Evolutionary conservation across 2,329 filamentous ascomycete species (phyloP), one percentile per base, ranked within the genome.

Genomic region (Trichoderma arundinaceum): DNA sequence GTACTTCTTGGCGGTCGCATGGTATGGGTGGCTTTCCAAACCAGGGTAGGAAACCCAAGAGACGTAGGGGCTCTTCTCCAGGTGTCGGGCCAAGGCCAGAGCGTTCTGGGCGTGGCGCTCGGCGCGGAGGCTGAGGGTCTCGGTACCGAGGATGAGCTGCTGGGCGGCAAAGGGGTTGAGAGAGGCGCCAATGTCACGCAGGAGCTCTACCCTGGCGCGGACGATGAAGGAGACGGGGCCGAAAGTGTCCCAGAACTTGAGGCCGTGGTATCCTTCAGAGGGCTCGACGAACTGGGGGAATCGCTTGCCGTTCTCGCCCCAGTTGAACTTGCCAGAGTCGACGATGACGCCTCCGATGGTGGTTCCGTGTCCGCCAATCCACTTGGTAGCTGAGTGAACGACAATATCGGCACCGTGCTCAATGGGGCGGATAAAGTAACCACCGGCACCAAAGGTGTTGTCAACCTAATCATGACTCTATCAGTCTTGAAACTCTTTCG

Each of bases 211-310:
- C 56, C 94, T 90, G 35, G 92, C 88, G 60, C 92, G 89, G 74
- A 96, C 91, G 72, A 92, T 91, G 78, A 92, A 98, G 33, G 92
- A 86, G 71, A 93, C 86, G 64, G 88, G 77, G 41, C 94, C 94
- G 71, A 97, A 97, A 0, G 93, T 94, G 72, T 97, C 93, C 86
- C 89, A 96, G 85, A 97, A 97, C 77, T 92, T 94, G 70, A 97
- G 85, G 39, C 94, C 94, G 80, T 97, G 94, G 82, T 96, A 97
- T 64, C 94, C 93, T 65, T 91, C 90, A 0, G 90, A 89, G 0
- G 91, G 94, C 79, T 98, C 92, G 71, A 91, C 86, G 82, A 99
- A 93, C 77, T 97, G 92, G 1, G 94, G 94, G 84, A 98, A 98
- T 19, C 94, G 89, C 72, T 86, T 86, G 53, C 83, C 90, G 76